Evolutionary conservation across 305 asterid species (phyloP).

Genomic region (Fraxinus angustifolia): DNA sequence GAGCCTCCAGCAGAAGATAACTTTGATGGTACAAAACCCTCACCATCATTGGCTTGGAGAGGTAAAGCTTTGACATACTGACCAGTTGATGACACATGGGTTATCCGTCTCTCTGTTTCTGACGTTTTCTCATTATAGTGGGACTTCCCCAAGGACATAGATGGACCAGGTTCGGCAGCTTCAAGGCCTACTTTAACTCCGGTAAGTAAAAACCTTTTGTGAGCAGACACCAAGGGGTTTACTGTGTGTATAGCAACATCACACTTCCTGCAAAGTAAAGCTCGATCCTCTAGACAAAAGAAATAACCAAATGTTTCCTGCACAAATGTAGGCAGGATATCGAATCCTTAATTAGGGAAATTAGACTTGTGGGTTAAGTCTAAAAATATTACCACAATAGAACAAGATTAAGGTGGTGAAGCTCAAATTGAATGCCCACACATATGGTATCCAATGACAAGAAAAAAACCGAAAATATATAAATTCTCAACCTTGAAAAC

Average conservation of each 20-base stretch:
- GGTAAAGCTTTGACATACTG: constrained; percentile 35
- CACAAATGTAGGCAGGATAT: constrained; percentile 6
- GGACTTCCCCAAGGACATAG: constrained; percentile 41
- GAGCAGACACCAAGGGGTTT: constrained; percentile 61
- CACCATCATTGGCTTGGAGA: constrained; percentile 33
- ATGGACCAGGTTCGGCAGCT: constrained; percentile 45
- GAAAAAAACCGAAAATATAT: background rate
- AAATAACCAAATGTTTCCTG: constrained; percentile 88
- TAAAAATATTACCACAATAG: background rate
- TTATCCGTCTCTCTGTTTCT: constrained; percentile 23
- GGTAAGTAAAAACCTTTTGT: constrained; percentile 76
- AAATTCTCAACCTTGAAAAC: background rate
- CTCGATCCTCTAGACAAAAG: constrained; percentile 93
- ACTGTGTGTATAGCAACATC: constrained; percentile 72
- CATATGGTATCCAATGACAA: background rate
- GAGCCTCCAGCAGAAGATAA: constrained; percentile 52
- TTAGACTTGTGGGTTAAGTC: background rate
- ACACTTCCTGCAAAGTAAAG: constrained; percentile 83
- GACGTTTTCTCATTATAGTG: constrained; percentile 35
- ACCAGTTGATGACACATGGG: constrained; percentile 26
- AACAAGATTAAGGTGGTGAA: background rate
- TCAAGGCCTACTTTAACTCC: constrained; percentile 89
- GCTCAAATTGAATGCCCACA: background rate
- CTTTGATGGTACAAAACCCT: constrained; percentile 37
- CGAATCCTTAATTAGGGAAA: background rate